Base-by-base conservation (phyloP, 257 asterid genomes). In the Solanum appendiculatum region DNA sequence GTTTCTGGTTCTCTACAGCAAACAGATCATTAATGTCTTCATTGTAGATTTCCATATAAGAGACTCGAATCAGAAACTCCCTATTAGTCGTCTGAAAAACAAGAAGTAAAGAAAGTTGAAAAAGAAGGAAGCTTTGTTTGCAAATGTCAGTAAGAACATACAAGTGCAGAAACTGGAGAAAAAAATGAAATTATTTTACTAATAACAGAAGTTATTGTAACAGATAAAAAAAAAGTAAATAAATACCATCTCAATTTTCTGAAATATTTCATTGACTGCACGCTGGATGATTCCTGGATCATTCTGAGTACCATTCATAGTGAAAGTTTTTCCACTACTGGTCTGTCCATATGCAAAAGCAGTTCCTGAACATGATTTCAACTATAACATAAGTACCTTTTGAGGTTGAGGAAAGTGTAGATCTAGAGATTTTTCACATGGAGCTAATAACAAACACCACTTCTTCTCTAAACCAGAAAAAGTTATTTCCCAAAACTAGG, bases 291-390 rank as follows among this genome's bases (percentile, higher is more conserved):
- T 89, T 86, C 99, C 99, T 15, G 98, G 98, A 91, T 97, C 98
- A 90, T 90, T 91, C 83, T 94, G 96, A 14, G 98, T 95, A 87
- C 99, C 98, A 88, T 97, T 97, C 99, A 97, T 97, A 34, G 99
- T 97, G 88, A 88, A 97, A 14, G 99, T 97, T 92, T 97, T 96
- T 37, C 99, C 99, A 90, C 99, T 97, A 87, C 99, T 97, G 68
- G 99, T 97, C 92, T 97, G 99, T 39, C 99, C 99, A 87, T 96
- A 97, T 31, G 99, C 99, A 92, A 97, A 97, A 88, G 96, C 98
- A 91, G 99, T 97, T 89, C 99, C 99, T 97, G 91, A 88, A 92
- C 81, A 69, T 64, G 66, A 74, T 27, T 64, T 74, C 31, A 87
- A 82, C 33, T 5, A 51, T 34, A 51, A 29, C 73, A 87, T 13